Evolutionary conservation across 148 eudicot species (phyloP).

Genomic region (Chenopodium album): DNA sequence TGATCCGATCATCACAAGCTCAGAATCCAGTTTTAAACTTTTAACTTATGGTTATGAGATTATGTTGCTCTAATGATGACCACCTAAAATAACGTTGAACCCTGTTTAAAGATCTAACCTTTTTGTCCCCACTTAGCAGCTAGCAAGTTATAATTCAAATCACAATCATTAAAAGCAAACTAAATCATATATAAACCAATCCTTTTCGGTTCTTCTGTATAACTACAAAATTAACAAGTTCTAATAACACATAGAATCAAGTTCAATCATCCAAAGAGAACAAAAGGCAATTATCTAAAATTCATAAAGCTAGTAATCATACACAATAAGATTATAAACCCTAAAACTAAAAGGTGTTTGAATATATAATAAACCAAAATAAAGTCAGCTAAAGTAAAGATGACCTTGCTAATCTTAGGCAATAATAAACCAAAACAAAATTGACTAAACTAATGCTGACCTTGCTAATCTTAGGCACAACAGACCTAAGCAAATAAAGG

Average conservation of each 20-base stretch:
- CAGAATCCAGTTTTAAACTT: background rate
- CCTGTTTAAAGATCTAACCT: background rate
- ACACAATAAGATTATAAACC: background rate
- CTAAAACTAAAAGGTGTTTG: background rate
- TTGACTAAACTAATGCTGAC: slow-evolving; percentile 14
- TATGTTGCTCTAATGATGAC: background rate
- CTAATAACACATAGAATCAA: background rate
- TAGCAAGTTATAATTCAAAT: background rate
- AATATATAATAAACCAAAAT: background rate
- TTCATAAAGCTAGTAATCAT: background rate
- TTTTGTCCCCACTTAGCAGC: too few species aligned
- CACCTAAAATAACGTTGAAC: background rate
- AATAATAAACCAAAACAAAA: background rate
- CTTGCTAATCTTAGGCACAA: slow-evolving; percentile 79
- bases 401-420: slow-evolving; percentile 73
- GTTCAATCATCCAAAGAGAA: slow-evolving; percentile 12
- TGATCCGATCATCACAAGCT: background rate
- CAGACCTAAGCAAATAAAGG: slow-evolving; percentile 72
- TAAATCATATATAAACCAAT: background rate
- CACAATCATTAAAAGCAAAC: background rate
- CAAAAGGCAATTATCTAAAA: background rate
- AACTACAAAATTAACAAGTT: too few species aligned
- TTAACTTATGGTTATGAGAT: too few species aligned
- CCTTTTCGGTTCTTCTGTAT: background rate
- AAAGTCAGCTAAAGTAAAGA: background rate